Evolutionary conservation across 2,329 filamentous ascomycete genomes (phyloP).

Genomic region (Trichoderma brevicompactum): DNA sequence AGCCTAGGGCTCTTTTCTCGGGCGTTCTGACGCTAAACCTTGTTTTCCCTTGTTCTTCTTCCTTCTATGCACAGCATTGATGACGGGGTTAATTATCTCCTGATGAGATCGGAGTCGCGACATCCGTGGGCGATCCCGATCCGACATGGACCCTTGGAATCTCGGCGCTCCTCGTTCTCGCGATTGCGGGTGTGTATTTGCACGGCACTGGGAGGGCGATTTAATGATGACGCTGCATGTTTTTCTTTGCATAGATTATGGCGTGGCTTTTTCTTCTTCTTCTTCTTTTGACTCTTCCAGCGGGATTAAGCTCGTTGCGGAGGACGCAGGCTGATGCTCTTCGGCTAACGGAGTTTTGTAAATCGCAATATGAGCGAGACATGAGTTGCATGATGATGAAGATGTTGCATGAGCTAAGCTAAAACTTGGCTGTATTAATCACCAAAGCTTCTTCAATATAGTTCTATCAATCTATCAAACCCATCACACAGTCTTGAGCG

Average conservation of each 20-base stretch:
- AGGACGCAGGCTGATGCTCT: background rate
- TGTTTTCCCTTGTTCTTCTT: background rate
- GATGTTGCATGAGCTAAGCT: background rate
- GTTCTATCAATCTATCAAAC: background rate
- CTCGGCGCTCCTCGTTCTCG: too few relatives aligned
- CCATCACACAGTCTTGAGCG: conserved; percentile 19
- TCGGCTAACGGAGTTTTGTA: background rate
- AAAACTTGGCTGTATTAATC: too few relatives aligned
- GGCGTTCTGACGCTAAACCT: background rate
- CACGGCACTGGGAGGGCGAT: background rate
- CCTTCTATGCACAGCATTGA: background rate
- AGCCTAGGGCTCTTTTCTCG: background rate
- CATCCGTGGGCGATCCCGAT: too few relatives aligned
- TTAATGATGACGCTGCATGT: background rate
- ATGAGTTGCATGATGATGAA: background rate
- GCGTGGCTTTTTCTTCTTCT: background rate
- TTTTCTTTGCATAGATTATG: background rate
- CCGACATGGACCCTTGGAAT: too few relatives aligned
- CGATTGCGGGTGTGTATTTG: background rate
- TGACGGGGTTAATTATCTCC: conserved; percentile 2
- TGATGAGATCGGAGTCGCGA: background rate
- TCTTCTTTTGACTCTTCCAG: background rate
- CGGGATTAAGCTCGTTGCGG: background rate
- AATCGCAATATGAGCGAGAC: background rate
- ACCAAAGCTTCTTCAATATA: background rate